phyloP scores from a whole-genome alignment of 345 rosid species.

The Clausena lansium region DNA sequence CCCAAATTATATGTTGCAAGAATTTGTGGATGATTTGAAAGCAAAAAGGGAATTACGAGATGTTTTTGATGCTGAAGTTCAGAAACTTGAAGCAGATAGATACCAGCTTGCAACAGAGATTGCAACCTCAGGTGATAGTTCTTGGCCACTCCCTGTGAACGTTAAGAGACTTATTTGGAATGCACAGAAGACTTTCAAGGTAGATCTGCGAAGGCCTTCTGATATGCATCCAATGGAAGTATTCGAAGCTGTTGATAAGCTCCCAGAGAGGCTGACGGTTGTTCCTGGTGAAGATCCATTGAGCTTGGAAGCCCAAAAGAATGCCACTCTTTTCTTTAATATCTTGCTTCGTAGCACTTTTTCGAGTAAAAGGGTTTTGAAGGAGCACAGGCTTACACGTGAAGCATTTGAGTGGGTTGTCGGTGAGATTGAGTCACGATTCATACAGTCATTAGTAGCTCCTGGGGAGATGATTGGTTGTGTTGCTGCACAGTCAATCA shows the following conservation, averaged over 20 bases:
- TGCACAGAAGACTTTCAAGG: constrained; percentile 93
- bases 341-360: constrained; percentile 95
- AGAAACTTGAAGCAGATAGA: constrained; percentile 85
- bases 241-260: constrained; percentile 92
- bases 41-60: constrained; percentile 78
- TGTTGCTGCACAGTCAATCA: constrained; percentile 98
- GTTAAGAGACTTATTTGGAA: constrained; percentile 94
- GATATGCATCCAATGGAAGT: constrained; percentile 96
- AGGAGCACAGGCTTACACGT: constrained; percentile 90
- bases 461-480: constrained; percentile 99
- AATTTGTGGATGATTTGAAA: constrained; percentile 87
- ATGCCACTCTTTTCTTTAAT: constrained; percentile 89
- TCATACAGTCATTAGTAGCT: constrained; percentile 86
- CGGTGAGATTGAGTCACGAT: constrained; percentile 93
- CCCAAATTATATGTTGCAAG: constrained; percentile 75
- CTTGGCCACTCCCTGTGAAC: constrained; percentile 96
- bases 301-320: constrained; percentile 98
- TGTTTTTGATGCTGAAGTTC: constrained; percentile 92
- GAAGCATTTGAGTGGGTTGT: constrained; percentile 98
- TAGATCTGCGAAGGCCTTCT: constrained; percentile 68
- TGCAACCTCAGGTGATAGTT: constrained; percentile 83
- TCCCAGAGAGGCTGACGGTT: constrained; percentile 89
- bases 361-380: constrained; percentile 96
- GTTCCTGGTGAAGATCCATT: constrained; percentile 88
- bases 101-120: constrained; percentile 88